A percentile compares a stretch with the other conserved stretches of the same genome.
Conservation (phyloP, 768 basidiomycete genomes). For the Termitomyces sp. region DNA sequence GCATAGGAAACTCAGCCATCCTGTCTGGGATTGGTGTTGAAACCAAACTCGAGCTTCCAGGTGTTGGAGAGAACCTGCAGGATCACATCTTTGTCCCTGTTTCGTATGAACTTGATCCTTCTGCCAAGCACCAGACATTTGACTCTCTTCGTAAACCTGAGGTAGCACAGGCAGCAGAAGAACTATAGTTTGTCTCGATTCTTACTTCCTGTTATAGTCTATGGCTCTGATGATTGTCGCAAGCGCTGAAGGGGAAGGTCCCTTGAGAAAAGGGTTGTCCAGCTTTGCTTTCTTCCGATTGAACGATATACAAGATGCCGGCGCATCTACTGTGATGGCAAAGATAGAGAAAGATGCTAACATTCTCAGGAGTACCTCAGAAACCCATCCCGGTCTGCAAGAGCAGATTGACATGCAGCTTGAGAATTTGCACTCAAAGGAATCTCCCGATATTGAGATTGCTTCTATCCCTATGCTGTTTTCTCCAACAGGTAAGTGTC, state of each 20-base stretch:
- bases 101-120: constrained; percentile 8
- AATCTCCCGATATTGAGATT: constrained; percentile 21
- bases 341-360: constrained; percentile 21
- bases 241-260: constrained; percentile 20
- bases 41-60: constrained; percentile 12
- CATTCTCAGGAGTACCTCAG: constrained; percentile 16
- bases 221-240: background rate
- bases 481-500: constrained; percentile 14
- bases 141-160: constrained; percentile 7
- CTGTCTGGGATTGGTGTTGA: constrained; percentile 9
- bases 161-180: background rate
- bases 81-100: constrained; percentile 8
- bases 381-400: constrained; percentile 24
- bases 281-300: constrained; percentile 25
- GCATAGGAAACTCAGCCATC: constrained; percentile 10
- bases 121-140: constrained; percentile 3
- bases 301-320: constrained; percentile 12
- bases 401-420: constrained; percentile 38
- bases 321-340: constrained; percentile 14
- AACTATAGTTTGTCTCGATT: constrained; percentile 4
- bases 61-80: constrained; percentile 17
- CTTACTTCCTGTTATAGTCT: background rate
- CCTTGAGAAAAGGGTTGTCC: constrained; percentile 21
- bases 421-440: constrained; percentile 20
- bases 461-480: constrained; percentile 18